Base-by-base conservation (phyloP, 345 rosid genomes). In the Garcia nutans region DNA sequence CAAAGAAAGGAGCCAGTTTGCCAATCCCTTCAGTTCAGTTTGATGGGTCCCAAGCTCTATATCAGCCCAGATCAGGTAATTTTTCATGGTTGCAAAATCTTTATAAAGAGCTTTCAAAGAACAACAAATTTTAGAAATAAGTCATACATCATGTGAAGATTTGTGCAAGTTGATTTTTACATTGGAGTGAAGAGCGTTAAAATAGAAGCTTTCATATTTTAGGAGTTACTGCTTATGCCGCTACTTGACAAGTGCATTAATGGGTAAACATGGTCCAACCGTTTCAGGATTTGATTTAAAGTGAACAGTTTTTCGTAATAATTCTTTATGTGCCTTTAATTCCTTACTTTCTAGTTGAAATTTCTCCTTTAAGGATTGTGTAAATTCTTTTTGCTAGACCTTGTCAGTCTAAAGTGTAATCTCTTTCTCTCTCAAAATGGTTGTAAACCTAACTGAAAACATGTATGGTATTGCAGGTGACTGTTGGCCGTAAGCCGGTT, bases 41-140 rank as follows among this genome's bases (percentile, higher is more conserved):
- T 93, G 84, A 96, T 96, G 98, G 98, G 99, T 84, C 99, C 99
- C 5, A 96, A 96, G 84, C 96, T 96, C 2, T 93, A 90, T 81
- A 80, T 96, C 87, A 93, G 97, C 72, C 91, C 97, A 6, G 93
- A 92, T 79, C 97, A 96, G 97, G 99, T 96, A 85, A 52, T 22
- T 57, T n/a, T 67, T 63, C 52, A 0, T 24, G 6, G 5, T 19
- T 52, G 26, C n/a, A 4, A 59, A 57, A 37, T 45, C 49, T 68
- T 65, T 19, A 49, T 65, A 17, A 41, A 41, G n/a, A 42, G 42
- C 28, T 65, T 42, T 0, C 52, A n/a, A 2, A 65, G 47, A 50
- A 65, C 42, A 19, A 26, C 26, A 65, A 20, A 41, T 65, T 44
- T 41, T 65, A 8, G n/a, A 15, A 64, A 2, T 3, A 17, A 33